Evolutionary conservation across 495 filamentous ascomycete species (phyloP), one percentile per base, ranked within the genome.

Genomic region (Hypoxylon lenormandii): DNA sequence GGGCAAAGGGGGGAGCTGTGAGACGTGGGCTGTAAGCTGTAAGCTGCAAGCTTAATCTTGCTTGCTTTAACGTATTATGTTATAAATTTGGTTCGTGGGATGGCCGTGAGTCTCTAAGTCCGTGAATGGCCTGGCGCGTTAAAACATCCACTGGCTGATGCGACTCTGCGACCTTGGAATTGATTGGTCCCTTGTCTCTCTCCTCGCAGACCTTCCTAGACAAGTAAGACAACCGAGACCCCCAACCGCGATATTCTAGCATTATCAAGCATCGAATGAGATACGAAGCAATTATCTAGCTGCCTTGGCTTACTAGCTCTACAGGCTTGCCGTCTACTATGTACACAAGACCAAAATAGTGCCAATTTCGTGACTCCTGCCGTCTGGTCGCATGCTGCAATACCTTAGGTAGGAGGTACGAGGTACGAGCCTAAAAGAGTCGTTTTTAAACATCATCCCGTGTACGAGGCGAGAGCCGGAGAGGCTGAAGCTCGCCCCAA

Each of bases 181-280:
- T 66, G 47, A 66, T 62, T 62, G 47, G 62, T 11, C 19, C 38
- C 23, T 62, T 33, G 62, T 7, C 19, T 30, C 23, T 11, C 12
- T 43, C 5, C 5, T 62, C 53, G 52, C 22, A 69, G 66, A 75
- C 73, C 70, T 75, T 73, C 70, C 73, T 73, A 71, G 51, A 73
- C 59, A 58, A 75, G 73, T 56, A 75, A 66, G 66, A 62, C 51
- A 47, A 53, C 65, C 59, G 62, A 71, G n/a, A 40, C 40, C 38
- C 38, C 60, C 37, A 60, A 53, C 53, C 58, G 28, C 37, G 51
- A 48, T 55, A 46, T 60, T 48, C 13, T 15, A 33, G 30, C 43
- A 57, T 55, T 42, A 50, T 43, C 51, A 42, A 48, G 47, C 5
- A 49, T 46, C 52, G 45, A 70, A 53, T 61, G 21, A 53, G 60